These are phyloP conservation scores for Fomitopsis betulina DNA, from an alignment of 1,284 basidiomycete genomes.

Conservation along the genomic window DNA sequence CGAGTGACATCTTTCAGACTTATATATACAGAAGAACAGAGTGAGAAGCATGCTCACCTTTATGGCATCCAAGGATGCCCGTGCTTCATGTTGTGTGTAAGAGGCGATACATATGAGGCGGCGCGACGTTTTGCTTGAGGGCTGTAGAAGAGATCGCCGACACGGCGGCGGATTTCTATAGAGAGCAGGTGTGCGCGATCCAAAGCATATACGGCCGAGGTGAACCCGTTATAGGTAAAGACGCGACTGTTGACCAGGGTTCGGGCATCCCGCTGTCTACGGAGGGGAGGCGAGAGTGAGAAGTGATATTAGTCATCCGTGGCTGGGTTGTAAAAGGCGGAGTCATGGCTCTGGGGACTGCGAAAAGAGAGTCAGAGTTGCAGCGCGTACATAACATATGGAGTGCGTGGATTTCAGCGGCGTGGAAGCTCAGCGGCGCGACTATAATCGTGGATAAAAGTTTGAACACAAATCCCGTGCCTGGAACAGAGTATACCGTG, in stretches of 20 bases:
- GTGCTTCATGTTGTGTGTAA: background rate
- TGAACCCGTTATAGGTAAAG: too few relatives aligned
- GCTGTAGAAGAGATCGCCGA: background rate
- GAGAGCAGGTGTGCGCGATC: background rate
- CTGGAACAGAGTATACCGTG: background rate
- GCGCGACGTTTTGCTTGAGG: background rate
- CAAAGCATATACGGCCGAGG: background rate
- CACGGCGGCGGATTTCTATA: background rate
- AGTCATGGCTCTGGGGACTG: background rate
- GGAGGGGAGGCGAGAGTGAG: background rate
- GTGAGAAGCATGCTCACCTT: too few relatives aligned
- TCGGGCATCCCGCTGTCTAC: background rate
- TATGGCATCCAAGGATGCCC: too few relatives aligned
- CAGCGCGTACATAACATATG: background rate
- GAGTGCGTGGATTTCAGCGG: background rate
- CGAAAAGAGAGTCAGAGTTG: background rate
- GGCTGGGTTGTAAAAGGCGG: background rate
- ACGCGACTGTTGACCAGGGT: too few relatives aligned
- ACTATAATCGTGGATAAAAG: background rate
- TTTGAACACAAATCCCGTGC: background rate
- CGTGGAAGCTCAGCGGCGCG: background rate
- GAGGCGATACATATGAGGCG: background rate
- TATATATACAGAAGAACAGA: too few relatives aligned
- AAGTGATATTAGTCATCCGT: background rate
- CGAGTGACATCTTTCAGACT: too few relatives aligned